phyloP scores from a whole-genome alignment of 2,329 filamentous ascomycete species.

The Cladobotryum mycophilum region DNA sequence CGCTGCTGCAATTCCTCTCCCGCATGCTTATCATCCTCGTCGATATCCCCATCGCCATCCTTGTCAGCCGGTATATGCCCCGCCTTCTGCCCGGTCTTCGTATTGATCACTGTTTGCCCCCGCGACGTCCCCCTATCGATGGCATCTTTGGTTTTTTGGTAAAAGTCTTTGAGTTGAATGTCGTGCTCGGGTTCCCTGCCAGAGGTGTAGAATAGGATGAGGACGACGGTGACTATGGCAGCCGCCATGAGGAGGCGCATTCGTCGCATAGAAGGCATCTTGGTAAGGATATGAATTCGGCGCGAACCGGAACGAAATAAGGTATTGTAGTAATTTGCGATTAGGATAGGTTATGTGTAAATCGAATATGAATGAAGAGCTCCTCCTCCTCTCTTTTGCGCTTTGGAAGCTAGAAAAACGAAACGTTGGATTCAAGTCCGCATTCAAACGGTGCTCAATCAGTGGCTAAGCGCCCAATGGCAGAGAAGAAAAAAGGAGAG shows the following conservation, averaged over 20 bases:
- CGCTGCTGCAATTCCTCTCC: constrained; percentile 50
- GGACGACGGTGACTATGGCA: constrained; percentile 57
- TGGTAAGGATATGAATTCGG: constrained; percentile 5
- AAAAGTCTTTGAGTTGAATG: constrained; percentile 44
- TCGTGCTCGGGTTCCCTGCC: constrained; percentile 37
- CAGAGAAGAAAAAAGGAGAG: background rate
- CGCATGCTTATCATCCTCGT: constrained; percentile 49
- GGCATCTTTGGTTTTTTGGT: constrained; percentile 53
- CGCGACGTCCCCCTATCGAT: constrained; percentile 35
- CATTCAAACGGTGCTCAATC: no score
- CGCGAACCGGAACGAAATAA: constrained; percentile 13
- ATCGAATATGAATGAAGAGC: no score
- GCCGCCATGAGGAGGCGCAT: constrained; percentile 61
- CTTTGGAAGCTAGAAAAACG: no score
- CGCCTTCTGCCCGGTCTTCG: constrained; percentile 31
- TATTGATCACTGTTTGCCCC: constrained; percentile 35
- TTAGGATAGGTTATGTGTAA: no score
- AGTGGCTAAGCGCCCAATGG: background rate
- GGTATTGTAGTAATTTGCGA: constrained; percentile 2
- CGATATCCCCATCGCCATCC: constrained; percentile 49
- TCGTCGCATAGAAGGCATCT: constrained; percentile 66
- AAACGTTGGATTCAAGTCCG: no score
- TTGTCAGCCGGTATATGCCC: constrained; percentile 40
- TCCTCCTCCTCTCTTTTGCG: no score
- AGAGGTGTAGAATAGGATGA: constrained; percentile 68